These are phyloP conservation scores for Fusarium palustre DNA, from an alignment of 2,329 filamentous ascomycete genomes.

Conservation along the genomic window DNA sequence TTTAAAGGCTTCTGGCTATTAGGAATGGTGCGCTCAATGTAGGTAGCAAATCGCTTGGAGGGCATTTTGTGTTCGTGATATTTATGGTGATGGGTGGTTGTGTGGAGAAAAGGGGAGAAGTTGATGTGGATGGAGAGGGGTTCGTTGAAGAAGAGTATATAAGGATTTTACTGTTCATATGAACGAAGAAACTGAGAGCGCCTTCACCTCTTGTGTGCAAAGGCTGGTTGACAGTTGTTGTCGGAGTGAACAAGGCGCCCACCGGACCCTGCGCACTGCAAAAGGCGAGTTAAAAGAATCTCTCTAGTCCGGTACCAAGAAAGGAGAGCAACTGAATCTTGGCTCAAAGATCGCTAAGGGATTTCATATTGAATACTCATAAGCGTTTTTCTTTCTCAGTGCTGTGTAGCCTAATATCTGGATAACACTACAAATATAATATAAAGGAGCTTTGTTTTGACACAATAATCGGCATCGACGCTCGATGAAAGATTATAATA, in stretches of 20 bases:
- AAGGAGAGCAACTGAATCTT: too few species aligned
- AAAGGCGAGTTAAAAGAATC: neutral
- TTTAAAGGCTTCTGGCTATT: neutral
- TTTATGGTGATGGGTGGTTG: neutral
- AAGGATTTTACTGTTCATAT: neutral
- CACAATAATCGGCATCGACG: neutral
- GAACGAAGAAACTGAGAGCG: neutral
- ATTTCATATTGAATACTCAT: rapidly evolving
- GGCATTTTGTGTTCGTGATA: conserved; percentile 10
- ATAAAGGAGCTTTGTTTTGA: neutral
- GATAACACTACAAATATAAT: neutral
- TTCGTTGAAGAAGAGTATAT: neutral
- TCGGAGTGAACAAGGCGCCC: neutral
- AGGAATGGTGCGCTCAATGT: conserved; percentile 28
- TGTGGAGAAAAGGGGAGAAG: neutral
- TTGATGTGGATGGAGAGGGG: neutral
- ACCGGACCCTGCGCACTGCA: neutral
- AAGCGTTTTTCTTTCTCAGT: neutral
- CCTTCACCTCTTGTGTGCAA: neutral
- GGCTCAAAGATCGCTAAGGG: rapidly evolving
- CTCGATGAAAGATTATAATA: neutral
- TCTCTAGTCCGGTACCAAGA: neutral
- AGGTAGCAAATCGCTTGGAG: conserved; percentile 22
- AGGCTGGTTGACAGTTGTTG: neutral
- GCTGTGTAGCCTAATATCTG: neutral